These are phyloP conservation scores for Tulasnella sp. DNA, from an alignment of 768 basidiomycete species.

Conservation along the genomic window DNA sequence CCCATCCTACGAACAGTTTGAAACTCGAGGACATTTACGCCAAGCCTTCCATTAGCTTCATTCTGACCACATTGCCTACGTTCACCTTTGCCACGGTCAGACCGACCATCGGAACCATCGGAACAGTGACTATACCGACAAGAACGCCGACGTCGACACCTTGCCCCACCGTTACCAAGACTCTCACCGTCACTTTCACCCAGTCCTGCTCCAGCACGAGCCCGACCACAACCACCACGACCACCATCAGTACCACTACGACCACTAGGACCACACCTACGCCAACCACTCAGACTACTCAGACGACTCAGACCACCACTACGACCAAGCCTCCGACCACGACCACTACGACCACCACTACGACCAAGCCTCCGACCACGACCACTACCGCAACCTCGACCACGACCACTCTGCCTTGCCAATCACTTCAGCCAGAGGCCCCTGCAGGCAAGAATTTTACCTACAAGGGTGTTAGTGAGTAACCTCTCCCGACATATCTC, in stretches of 20 bases:
- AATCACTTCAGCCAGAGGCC: not conserved
- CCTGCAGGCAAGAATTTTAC: not conserved
- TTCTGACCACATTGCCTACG: not conserved
- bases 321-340: not conserved
- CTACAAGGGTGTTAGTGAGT: slow-evolving; percentile 1
- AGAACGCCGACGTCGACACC: too few relatives aligned
- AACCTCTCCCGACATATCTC: not conserved
- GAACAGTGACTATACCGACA: not conserved
- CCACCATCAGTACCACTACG: not conserved
- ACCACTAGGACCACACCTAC: not conserved
- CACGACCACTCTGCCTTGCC: not conserved
- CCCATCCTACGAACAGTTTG: not conserved
- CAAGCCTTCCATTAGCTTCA: not conserved
- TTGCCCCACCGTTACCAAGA: not conserved
- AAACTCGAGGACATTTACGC: not conserved
- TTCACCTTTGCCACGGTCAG: not conserved
- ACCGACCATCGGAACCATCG: not conserved
- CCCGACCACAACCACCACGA: not conserved
- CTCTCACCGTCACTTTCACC: not conserved
- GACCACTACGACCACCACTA: not conserved
- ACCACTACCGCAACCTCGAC: not conserved
- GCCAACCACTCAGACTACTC: not conserved
- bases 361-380: not conserved
- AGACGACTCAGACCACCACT: not conserved
- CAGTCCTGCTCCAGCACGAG: not conserved